These are phyloP conservation scores for Musa beccarii DNA, from an alignment of 176 grass and related monocot species.

Conservation along the genomic window DNA sequence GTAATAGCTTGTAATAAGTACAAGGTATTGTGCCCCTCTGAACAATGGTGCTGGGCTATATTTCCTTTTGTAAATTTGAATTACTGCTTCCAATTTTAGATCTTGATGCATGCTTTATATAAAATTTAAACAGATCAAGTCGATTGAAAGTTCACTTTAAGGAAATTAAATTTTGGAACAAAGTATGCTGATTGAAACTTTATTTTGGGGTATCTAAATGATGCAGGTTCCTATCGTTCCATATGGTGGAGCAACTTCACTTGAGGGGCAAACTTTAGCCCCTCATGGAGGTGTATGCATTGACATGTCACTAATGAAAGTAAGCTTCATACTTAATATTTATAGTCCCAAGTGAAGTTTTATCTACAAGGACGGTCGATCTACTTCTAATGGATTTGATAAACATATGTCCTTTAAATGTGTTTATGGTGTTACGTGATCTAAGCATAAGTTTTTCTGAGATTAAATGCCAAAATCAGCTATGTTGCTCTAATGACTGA, in stretches of 20 bases:
- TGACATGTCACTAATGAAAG: conserved; percentile 88
- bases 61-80: background rate
- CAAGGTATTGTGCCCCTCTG: conserved; percentile 33
- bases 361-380: no score
- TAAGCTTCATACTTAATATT: conserved; percentile 21
- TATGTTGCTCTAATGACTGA: no score
- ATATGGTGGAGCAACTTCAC: conserved; percentile 95
- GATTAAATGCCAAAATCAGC: no score
- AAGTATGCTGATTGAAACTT: background rate
- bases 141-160: background rate
- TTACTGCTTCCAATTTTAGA: conserved; percentile 5
- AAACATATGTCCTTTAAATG: no score
- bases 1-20: conserved; percentile 76
- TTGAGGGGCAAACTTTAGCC: conserved; percentile 92
- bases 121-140: background rate
- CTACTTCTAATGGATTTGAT: no score
- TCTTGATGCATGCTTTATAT: background rate
- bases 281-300: conserved; percentile 91
- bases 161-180: background rate
- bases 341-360: no score
- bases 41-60: background rate
- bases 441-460: no score
- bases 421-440: no score
- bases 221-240: conserved; percentile 83
- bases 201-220: conserved; percentile 13